Evolutionary conservation across 805 yeast genomes (phyloP).

Genomic region (Wickerhamiella azyma): DNA sequence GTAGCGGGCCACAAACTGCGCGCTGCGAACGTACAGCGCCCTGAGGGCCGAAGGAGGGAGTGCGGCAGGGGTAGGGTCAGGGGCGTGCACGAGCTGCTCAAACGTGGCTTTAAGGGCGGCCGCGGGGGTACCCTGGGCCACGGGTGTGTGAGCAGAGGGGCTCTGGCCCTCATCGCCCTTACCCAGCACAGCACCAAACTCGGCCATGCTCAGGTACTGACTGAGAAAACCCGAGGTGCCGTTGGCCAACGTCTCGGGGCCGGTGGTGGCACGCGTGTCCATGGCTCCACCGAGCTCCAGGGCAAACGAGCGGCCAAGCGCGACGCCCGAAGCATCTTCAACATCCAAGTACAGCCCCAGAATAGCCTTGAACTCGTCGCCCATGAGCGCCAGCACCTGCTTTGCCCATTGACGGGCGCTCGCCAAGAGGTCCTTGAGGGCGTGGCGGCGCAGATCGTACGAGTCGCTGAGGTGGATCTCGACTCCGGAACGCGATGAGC

Average conservation of each 20-base stretch:
- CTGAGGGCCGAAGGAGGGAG: slow-evolving; percentile 2
- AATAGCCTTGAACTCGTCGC: slow-evolving; percentile 63
- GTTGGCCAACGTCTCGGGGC: slow-evolving; percentile 23
- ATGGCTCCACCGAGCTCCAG: slow-evolving; percentile 72
- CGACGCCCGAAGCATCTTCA: slow-evolving; percentile 29
- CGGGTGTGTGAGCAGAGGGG: too few species aligned
- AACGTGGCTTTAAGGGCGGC: too few species aligned
- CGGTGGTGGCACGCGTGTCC: not conserved
- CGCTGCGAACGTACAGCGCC: slow-evolving; percentile 7
- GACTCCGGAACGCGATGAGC: slow-evolving; percentile 33
- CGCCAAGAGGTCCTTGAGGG: slow-evolving; percentile 45
- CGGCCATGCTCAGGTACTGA: slow-evolving; percentile 40
- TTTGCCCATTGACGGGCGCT: slow-evolving; percentile 58
- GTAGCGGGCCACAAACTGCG: slow-evolving; percentile 4
- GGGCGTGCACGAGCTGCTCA: not conserved
- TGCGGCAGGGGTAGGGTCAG: slow-evolving; percentile 5
- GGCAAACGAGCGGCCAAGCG: slow-evolving; percentile 82
- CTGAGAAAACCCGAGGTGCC: slow-evolving; percentile 62
- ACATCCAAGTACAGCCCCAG: slow-evolving; percentile 55
- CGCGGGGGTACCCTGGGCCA: too few species aligned
- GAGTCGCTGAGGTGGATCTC: slow-evolving; percentile 56
- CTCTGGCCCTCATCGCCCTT: too few species aligned
- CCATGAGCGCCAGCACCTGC: slow-evolving; percentile 41
- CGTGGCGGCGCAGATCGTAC: slow-evolving; percentile 55
- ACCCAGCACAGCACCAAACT: not conserved